Evolutionary conservation across 306 rosid genomes (phyloP).

Genomic region (Adenanthera pavonina): DNA sequence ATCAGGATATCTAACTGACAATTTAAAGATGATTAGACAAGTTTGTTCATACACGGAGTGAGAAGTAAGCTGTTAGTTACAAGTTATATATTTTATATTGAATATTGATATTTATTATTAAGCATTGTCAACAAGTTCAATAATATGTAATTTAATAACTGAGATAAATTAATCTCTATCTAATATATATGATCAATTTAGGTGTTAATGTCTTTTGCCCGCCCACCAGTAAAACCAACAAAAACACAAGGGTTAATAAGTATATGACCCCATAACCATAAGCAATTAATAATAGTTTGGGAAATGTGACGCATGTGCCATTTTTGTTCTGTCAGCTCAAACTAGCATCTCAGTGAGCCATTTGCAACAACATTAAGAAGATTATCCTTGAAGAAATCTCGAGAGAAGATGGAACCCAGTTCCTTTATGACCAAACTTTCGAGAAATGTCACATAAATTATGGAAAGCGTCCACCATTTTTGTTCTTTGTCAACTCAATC

Average conservation of each 20-base stretch:
- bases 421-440: neutral
- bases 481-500: neutral
- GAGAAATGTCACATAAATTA: neutral
- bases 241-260: neutral
- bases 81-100: too few species aligned
- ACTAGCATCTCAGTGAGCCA: neutral
- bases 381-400: neutral
- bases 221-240: neutral
- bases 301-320: neutral
- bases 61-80: too few species aligned
- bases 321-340: slow-evolving; percentile 7
- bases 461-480: neutral
- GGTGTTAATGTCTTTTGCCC: neutral
- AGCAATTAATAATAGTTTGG: neutral
- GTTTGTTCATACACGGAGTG: too few species aligned
- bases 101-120: too few species aligned
- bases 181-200: too few species aligned
- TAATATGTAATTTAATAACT: neutral
- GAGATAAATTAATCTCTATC: neutral
- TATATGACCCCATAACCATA: neutral
- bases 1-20: neutral
- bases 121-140: too few species aligned
- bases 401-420: neutral
- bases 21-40: too few species aligned
- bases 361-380: neutral